Percentiles rank a stretch among this genome's conserved stretches.
Evolutionary conservation across 345 rosid species (phyloP).

Genomic region (Gynandropsis gynandra): DNA sequence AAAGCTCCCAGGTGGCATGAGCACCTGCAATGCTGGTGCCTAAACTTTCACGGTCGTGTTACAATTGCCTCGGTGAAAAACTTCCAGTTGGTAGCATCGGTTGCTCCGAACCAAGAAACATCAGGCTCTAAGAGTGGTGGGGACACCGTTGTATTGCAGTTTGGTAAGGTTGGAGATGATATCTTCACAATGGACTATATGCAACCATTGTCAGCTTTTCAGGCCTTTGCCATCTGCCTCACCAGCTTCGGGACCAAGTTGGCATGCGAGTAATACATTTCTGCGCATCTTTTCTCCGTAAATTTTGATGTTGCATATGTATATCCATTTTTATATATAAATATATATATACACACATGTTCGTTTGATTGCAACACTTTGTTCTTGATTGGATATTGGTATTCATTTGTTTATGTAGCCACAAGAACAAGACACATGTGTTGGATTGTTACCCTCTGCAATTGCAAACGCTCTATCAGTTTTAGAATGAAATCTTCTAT

Average conservation of each 20-base stretch:
- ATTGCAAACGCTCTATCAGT: too few relatives aligned
- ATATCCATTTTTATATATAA: too few relatives aligned
- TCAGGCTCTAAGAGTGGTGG: slow-evolving; percentile 37
- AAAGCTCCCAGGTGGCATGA: slow-evolving; percentile 66
- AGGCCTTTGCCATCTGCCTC: slow-evolving; percentile 60
- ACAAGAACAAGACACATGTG: too few relatives aligned
- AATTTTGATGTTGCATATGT: too few relatives aligned
- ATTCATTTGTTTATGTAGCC: too few relatives aligned
- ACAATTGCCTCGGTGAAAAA: slow-evolving; percentile 63
- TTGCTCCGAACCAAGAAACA: slow-evolving; percentile 38
- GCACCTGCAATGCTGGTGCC: slow-evolving; percentile 62
- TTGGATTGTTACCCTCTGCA: too few relatives aligned
- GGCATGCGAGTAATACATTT: slow-evolving; percentile 39
- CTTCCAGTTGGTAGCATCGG: slow-evolving; percentile 47
- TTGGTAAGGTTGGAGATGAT: slow-evolving; percentile 55
- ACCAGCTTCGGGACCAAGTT: slow-evolving; percentile 59
- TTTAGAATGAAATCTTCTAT: too few relatives aligned
- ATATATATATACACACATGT: too few relatives aligned
- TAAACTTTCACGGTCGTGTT: slow-evolving; percentile 64
- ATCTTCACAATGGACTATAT: slow-evolving; percentile 55
- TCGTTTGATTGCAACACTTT: too few relatives aligned
- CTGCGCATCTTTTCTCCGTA: neutral
- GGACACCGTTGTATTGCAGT: slow-evolving; percentile 49
- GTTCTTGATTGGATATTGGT: too few relatives aligned
- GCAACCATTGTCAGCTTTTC: slow-evolving; percentile 60